A percentile compares a stretch with the other conserved stretches of the same genome.
phyloP scores from a whole-genome alignment of 768 basidiomycete genomes.

The Leucosporidium yakuticum region DNA sequence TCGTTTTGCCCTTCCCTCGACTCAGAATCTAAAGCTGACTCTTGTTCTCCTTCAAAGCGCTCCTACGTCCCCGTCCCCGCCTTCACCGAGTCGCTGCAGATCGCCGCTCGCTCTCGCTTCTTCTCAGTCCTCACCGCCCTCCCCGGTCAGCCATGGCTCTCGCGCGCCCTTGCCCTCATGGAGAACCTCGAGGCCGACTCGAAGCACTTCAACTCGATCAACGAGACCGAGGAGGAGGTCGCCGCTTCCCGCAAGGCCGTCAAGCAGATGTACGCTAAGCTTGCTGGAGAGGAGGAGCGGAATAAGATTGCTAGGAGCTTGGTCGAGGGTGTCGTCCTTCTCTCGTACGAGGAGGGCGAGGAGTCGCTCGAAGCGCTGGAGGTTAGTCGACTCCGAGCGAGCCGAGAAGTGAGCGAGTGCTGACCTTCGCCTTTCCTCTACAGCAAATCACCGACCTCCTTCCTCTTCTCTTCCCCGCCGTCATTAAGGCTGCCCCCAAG shows the following conservation, averaged over 20 bases:
- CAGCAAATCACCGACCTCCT: slow-evolving; percentile 62
- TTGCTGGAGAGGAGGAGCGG: slow-evolving; percentile 9
- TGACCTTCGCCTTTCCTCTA: neutral
- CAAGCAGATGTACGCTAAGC: slow-evolving; percentile 14
- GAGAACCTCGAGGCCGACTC: slow-evolving; percentile 33
- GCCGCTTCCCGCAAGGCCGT: slow-evolving; percentile 49
- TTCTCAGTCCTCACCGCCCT: slow-evolving; percentile 70
- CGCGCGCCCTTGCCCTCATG: slow-evolving; percentile 25
- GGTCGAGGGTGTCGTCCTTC: slow-evolving; percentile 54
- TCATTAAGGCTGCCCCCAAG: slow-evolving; percentile 7
- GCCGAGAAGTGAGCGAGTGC: neutral
- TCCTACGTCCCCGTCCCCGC: slow-evolving; percentile 59
- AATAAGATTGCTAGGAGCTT: slow-evolving; percentile 19
- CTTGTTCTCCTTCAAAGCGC: slow-evolving; percentile 48
- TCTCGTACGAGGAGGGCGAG: slow-evolving; percentile 62
- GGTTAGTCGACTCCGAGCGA: slow-evolving; percentile 46
- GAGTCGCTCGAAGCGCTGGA: slow-evolving; percentile 60
- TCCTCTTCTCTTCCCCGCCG: slow-evolving; percentile 51
- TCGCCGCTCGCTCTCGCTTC: slow-evolving; percentile 62
- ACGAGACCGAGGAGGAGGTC: slow-evolving; percentile 44
- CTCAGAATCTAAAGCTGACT: neutral
- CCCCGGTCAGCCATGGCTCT: slow-evolving; percentile 42
- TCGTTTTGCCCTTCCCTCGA: neutral
- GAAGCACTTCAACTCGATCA: slow-evolving; percentile 31
- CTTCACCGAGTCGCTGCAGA: slow-evolving; percentile 66